phyloP scores from a whole-genome alignment of 2,329 filamentous ascomycete species.

The Nothophoma quercina region DNA sequence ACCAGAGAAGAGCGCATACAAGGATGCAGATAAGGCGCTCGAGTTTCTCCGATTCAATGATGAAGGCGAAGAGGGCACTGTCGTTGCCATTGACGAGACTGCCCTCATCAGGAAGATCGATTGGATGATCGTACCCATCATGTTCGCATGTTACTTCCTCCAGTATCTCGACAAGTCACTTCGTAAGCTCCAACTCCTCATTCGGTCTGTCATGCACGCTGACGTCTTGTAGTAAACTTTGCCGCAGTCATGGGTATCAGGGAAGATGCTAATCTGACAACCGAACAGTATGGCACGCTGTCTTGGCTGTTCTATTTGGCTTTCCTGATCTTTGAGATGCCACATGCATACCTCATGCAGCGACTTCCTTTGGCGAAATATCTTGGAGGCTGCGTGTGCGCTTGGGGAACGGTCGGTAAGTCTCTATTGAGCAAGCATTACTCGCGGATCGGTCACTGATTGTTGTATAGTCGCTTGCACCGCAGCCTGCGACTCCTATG shows the following conservation, averaged over 20 bases:
- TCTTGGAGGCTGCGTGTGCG: constrained; percentile 52
- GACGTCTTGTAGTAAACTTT: constrained; percentile 44
- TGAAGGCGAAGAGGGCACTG: constrained; percentile 17
- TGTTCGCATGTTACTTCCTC: constrained; percentile 49
- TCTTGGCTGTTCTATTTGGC: constrained; percentile 49
- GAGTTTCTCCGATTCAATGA: constrained; percentile 29
- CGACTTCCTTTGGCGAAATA: constrained; percentile 63
- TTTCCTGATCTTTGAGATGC: constrained; percentile 50
- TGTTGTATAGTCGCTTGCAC: constrained; percentile 50
- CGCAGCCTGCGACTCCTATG: constrained; percentile 56
- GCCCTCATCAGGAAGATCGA: constrained; percentile 48
- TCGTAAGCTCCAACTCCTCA: constrained; percentile 42
- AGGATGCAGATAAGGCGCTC: constrained; percentile 33
- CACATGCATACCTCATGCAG: constrained; percentile 60
- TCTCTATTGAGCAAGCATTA: background rate
- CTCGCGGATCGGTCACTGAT: background rate
- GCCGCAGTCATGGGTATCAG: constrained; percentile 53
- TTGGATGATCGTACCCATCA: constrained; percentile 51
- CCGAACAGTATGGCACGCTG: constrained; percentile 47
- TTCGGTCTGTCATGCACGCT: background rate
- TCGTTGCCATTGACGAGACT: constrained; percentile 16
- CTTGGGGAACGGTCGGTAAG: constrained; percentile 56
- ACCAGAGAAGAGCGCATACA: constrained; percentile 3
- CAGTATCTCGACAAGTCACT: constrained; percentile 53
- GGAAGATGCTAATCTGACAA: constrained; percentile 47